phyloP scores from a whole-genome alignment of 306 rosid genomes.

The Cicer bijugum region DNA sequence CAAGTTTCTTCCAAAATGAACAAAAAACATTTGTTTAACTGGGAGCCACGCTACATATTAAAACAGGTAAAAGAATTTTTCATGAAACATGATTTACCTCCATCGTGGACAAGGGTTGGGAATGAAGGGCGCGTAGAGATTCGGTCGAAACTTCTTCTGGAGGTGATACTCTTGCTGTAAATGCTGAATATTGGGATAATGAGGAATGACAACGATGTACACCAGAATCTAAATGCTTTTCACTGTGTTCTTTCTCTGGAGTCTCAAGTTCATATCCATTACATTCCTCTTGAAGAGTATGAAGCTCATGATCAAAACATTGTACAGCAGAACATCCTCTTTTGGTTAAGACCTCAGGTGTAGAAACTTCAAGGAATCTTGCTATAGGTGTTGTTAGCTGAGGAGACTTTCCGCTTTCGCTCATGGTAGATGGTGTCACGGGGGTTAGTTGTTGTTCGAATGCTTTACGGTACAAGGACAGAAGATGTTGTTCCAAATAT shows the following conservation, averaged over 20 bases:
- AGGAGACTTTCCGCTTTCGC: slow-evolving; percentile 57
- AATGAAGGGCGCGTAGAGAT: slow-evolving; percentile 70
- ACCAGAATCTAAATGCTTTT: slow-evolving; percentile 58
- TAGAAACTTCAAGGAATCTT: slow-evolving; percentile 49
- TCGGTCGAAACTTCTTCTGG: slow-evolving; percentile 56
- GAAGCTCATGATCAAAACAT: slow-evolving; percentile 49
- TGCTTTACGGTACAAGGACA: slow-evolving; percentile 83
- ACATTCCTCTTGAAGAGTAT: slow-evolving; percentile 47
- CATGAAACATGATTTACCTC: slow-evolving; percentile 61
- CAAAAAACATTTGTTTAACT: not conserved
- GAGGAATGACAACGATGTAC: slow-evolving; percentile 82
- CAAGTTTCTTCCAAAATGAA: slow-evolving; percentile 6
- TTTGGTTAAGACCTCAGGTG: slow-evolving; percentile 45
- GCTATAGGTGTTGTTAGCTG: slow-evolving; percentile 48
- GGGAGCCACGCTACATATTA: slow-evolving; percentile 5
- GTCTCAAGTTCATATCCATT: slow-evolving; percentile 46
- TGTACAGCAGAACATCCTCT: slow-evolving; percentile 57
- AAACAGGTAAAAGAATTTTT: not conserved
- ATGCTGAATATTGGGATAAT: slow-evolving; percentile 62
- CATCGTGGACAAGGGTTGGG: slow-evolving; percentile 83
- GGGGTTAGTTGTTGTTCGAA: slow-evolving; percentile 67
- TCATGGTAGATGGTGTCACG: slow-evolving; percentile 53
- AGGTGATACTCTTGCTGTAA: slow-evolving; percentile 55
- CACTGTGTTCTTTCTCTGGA: slow-evolving; percentile 48
- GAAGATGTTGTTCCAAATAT: slow-evolving; percentile 93